A percentile compares a stretch with the other conserved stretches of the same genome.
These are phyloP conservation scores for Fagopyrum tataricum DNA, from an alignment of 148 eudicot genomes.

Conservation along the genomic window DNA sequence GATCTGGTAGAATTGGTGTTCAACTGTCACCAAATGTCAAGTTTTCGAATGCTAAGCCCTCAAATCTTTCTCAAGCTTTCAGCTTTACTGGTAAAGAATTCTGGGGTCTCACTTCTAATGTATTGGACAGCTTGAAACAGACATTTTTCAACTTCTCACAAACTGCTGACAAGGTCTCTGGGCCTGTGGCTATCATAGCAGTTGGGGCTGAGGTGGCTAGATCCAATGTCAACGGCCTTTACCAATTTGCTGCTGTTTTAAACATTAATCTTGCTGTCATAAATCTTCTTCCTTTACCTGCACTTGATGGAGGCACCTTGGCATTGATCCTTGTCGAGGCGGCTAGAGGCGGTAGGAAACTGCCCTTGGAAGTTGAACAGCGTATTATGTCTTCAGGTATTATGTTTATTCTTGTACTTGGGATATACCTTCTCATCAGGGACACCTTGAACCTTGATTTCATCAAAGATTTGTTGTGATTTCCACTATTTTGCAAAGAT, in stretches of 20 bases:
- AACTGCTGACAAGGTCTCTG: constrained; percentile 82
- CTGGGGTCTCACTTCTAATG: constrained; percentile 67
- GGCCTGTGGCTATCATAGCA: constrained; percentile 94
- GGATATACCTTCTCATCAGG: constrained; percentile 68
- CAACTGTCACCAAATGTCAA: constrained; percentile 75
- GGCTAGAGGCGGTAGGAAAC: constrained; percentile 87
- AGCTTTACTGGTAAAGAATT: constrained; percentile 64
- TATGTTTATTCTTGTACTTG: constrained; percentile 60
- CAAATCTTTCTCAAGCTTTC: constrained; percentile 46
- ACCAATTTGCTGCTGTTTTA: constrained; percentile 86
- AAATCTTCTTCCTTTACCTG: constrained; percentile 92
- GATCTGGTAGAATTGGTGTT: constrained; percentile 87
- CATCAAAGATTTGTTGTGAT: constrained; percentile 67
- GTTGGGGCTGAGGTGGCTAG: constrained; percentile 99
- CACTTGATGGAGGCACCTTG: constrained; percentile 91
- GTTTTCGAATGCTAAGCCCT: constrained; percentile 47
- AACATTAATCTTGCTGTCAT: constrained; percentile 92
- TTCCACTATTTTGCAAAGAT: neutral
- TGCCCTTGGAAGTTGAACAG: constrained; percentile 83
- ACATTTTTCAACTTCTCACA: constrained; percentile 80
- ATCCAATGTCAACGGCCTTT: constrained; percentile 70
- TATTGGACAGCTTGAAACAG: constrained; percentile 79
- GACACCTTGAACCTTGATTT: constrained; percentile 90
- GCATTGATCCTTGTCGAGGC: constrained; percentile 89
- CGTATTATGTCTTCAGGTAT: constrained; percentile 92